Conservation (phyloP, 1,284 basidiomycete species). For the Naganishia albida region DNA sequence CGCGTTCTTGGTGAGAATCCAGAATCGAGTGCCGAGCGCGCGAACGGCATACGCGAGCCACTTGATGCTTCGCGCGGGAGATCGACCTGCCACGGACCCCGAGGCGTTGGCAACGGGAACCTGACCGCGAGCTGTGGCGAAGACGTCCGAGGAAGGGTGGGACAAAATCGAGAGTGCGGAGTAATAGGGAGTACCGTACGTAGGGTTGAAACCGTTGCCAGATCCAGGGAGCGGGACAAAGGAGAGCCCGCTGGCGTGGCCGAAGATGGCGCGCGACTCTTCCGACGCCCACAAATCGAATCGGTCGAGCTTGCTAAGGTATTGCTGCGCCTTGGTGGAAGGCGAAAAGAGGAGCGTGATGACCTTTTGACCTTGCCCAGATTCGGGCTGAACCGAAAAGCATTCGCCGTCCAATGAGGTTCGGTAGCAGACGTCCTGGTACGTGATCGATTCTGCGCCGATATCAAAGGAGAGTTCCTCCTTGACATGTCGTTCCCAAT, state of each 20-base stretch:
- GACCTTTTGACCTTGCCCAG: neutral
- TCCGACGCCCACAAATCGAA: slow-evolving; percentile 1
- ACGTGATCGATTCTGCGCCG: slow-evolving; percentile 9
- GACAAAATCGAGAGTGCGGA: slow-evolving; percentile 22
- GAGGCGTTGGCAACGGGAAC: neutral
- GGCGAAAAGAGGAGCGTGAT: slow-evolving; percentile 17
- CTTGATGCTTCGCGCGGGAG: slow-evolving; percentile 60
- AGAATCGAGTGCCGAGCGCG: slow-evolving; percentile 80
- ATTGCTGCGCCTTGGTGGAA: slow-evolving; percentile 5
- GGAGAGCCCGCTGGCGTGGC: slow-evolving; percentile 12
- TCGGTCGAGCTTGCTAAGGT: slow-evolving; percentile 13
- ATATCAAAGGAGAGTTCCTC: slow-evolving; percentile 42
- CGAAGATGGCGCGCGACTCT: neutral
- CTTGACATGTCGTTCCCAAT: slow-evolving; percentile 49
- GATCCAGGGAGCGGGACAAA: slow-evolving; percentile 11
- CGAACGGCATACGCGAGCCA: slow-evolving; percentile 85
- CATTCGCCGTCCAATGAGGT: neutral
- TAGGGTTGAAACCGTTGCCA: slow-evolving; percentile 3
- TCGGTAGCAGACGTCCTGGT: slow-evolving; percentile 27
- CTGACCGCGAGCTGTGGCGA: slow-evolving; percentile 19
- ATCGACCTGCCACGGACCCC: neutral
- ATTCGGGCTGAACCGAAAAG: slow-evolving; percentile 10
- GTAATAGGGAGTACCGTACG: slow-evolving; percentile 17
- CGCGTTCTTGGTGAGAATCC: slow-evolving; percentile 84
- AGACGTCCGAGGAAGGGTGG: slow-evolving; percentile 21